Evolutionary conservation across 306 rosid genomes (phyloP).

Genomic region (Erythrophleum fordii): DNA sequence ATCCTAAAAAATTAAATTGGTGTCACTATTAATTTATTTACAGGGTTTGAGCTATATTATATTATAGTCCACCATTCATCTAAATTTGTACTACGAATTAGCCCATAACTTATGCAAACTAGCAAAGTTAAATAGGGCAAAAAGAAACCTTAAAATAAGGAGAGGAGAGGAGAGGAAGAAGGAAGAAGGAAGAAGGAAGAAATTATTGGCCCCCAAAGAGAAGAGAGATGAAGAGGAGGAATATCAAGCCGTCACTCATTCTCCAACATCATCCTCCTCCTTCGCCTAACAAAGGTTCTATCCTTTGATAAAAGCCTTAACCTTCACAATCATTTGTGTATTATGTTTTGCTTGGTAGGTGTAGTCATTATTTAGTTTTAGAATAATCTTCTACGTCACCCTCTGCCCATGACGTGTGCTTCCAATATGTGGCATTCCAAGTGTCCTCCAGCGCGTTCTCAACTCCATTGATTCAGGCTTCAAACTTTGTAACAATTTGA

Average conservation of each 20-base stretch:
- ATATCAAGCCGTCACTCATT: conserved; percentile 98
- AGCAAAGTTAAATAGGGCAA: conserved; percentile 35
- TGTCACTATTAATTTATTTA: background rate
- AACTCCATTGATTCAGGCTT: conserved; percentile 56
- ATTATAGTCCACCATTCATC: too few relatives aligned
- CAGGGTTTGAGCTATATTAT: too few relatives aligned
- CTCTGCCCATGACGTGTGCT: conserved; percentile 58
- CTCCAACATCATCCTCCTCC: conserved; percentile 69
- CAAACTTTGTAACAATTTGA: conserved; percentile 3
- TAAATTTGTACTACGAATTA: too few relatives aligned
- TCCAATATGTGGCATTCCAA: conserved; percentile 39
- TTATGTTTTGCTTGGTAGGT: conserved; percentile 35
- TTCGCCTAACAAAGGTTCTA: conserved; percentile 72
- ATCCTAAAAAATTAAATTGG: too few relatives aligned
- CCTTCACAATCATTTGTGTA: conserved; percentile 60
- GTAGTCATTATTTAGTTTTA: conserved; percentile 42
- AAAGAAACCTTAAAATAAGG: too few relatives aligned
- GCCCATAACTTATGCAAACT: conserved; percentile 48
- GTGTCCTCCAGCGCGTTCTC: conserved; percentile 36
- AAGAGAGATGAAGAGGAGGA: conserved; percentile 48
- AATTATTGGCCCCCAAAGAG: conserved; percentile 55
- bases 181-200: background rate
- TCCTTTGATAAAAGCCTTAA: conserved; percentile 64
- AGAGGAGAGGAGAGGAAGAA: too few relatives aligned
- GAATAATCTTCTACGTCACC: conserved; percentile 61